phyloP scores from a whole-genome alignment of 257 asterid species.

The Scutellaria minor region DNA sequence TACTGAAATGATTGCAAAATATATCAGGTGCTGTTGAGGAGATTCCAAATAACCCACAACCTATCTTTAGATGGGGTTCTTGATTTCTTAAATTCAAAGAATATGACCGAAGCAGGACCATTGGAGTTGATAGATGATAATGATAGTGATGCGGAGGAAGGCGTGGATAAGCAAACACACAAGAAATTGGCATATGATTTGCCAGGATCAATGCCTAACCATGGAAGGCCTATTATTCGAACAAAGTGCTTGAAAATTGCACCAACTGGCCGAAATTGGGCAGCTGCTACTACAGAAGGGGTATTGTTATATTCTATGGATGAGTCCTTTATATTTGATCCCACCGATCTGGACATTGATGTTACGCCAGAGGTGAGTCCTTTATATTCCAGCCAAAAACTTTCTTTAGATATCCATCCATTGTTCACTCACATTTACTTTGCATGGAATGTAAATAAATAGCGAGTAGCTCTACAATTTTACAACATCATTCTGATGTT shows the following conservation, averaged over 20 bases:
- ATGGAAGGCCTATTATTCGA: conserved; percentile 80
- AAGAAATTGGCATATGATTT: conserved; percentile 70
- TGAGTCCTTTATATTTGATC: conserved; percentile 91
- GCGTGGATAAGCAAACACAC: conserved; percentile 76
- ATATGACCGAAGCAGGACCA: conserved; percentile 95
- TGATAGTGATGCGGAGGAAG: conserved; percentile 85
- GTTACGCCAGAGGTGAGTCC: conserved; percentile 91
- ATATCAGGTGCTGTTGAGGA: conserved; percentile 79
- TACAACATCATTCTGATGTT: not conserved
- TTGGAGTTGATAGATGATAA: conserved; percentile 86
- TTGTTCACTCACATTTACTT: conserved; percentile 7
- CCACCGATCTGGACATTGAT: conserved; percentile 96
- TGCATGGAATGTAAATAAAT: not conserved
- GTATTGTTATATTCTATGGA: conserved; percentile 90
- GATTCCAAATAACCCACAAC: conserved; percentile 85
- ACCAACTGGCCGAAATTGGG: conserved; percentile 98
- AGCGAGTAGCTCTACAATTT: not conserved
- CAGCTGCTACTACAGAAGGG: conserved; percentile 99
- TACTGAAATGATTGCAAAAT: conserved; percentile 27
- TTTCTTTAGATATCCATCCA: conserved; percentile 13
- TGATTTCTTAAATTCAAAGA: conserved; percentile 92
- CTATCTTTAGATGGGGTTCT: conserved; percentile 92
- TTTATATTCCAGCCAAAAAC: conserved; percentile 12
- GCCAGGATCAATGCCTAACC: conserved; percentile 93
- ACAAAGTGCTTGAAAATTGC: conserved; percentile 90